A percentile compares a stretch with the other conserved stretches of the same genome.
Conservation (phyloP, 2,329 filamentous ascomycete genomes). For the Fusarium continuum region DNA sequence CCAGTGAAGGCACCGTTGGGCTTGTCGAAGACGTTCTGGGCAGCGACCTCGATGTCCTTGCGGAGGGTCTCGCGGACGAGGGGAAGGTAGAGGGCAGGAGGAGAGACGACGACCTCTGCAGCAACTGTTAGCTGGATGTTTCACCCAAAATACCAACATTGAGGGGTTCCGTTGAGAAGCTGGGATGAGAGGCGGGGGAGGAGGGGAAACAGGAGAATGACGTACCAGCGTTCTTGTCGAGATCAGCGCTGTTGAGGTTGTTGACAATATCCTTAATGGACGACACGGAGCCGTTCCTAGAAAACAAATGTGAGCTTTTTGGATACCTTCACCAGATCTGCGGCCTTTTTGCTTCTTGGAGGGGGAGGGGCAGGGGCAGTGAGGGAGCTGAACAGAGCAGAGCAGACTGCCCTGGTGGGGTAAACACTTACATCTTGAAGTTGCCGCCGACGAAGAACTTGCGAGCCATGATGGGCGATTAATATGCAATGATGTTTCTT, state of each 20-base stretch:
- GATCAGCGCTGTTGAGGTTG: conserved; percentile 85
- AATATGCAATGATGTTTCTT: conserved; percentile 3
- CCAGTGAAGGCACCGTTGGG: conserved; percentile 97
- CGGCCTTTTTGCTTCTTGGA: conserved; percentile 43
- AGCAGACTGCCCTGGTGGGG: conserved; percentile 37
- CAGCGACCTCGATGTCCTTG: conserved; percentile 81
- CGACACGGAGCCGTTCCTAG: conserved; percentile 91
- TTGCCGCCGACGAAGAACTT: conserved; percentile 98
- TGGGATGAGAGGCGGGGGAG: conserved; percentile 11
- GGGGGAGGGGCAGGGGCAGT: conserved; percentile 23
- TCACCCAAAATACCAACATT: background rate
- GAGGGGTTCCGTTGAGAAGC: conserved; percentile 21
- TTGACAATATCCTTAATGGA: conserved; percentile 91
- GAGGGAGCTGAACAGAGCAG: conserved; percentile 20
- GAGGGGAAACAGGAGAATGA: conserved; percentile 34
- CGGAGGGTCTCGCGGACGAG: conserved; percentile 82
- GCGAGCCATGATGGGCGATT: conserved; percentile 79
- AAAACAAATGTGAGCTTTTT: conserved; percentile 22
- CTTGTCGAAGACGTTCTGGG: conserved; percentile 98
- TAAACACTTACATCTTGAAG: conserved; percentile 90
- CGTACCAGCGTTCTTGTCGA: conserved; percentile 79
- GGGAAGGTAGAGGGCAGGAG: conserved; percentile 89
- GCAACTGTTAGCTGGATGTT: conserved; percentile 9
- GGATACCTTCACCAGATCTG: conserved; percentile 29
- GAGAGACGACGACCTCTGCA: conserved; percentile 92